Evolutionary conservation across 257 asterid species (phyloP), one percentile per base, ranked within the genome.

Genomic region (Lithospermum erythrorhizon): DNA sequence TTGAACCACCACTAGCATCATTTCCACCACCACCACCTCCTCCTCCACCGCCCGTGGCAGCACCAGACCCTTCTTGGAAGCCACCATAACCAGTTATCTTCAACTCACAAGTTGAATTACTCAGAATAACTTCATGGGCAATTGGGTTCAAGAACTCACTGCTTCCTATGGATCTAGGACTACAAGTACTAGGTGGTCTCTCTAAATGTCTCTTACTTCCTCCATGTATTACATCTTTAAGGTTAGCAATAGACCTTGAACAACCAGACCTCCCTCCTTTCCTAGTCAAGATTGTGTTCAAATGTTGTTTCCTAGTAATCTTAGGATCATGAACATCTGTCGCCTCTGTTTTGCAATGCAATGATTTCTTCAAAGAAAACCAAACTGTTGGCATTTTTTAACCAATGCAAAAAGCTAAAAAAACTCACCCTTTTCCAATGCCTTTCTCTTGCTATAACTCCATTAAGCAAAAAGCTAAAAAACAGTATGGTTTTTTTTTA

Each of bases 161-260:
- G 63, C 91, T 86, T 13, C 91, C 91, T 20, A 86, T 86, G 71
- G 95, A 86, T 68, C 88, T 81, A 14, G 95, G 95, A 74, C 95
- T 83, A 63, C 87, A 79, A 41, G 49, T 41, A 53, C 77, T 79
- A 2, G 84, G 66, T 6, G 90, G 88, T 61, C 57, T 77, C 2
- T 83, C 91, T 22, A 74, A 7, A 53, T 83, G 86, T 54, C 83
- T 63, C 62, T 81, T 81, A 72, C 95, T 81, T 8, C 95, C 91
- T 8, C 95, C 91, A 65, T 86, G 83, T 9, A 86, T 83, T 0
- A 86, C 95, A 59, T 83, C 88, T 58, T 79, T 86, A 59, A 86
- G 78, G 57, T 81, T 86, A 1, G 95, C 71, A 18, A 86, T 79
- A 7, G 95, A 86, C 81, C 88, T 75, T 20, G 95, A 86, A 63